Conservation (phyloP, 192 early-diverging fungal genomes). For the Coemansia sp. region DNA sequence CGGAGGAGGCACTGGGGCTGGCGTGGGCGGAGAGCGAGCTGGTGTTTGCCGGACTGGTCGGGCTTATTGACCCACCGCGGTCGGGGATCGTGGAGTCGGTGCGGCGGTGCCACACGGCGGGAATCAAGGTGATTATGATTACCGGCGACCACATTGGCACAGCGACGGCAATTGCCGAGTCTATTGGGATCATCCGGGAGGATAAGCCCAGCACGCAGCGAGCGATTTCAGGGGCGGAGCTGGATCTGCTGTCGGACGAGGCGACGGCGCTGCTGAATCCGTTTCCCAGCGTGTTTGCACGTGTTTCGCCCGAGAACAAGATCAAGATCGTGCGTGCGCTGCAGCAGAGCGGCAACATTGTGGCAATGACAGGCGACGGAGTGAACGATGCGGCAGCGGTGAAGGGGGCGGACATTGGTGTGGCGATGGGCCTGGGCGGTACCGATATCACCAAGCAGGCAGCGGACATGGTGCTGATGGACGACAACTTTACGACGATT, state of each 20-base stretch:
- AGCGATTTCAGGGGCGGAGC: constrained; percentile 83
- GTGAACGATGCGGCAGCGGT: constrained; percentile 96
- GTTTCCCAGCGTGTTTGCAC: constrained; percentile 96
- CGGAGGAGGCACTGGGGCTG: constrained; percentile 33
- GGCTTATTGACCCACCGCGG: constrained; percentile 91
- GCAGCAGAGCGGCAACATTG: constrained; percentile 72
- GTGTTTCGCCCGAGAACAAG: constrained; percentile 95
- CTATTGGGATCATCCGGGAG: constrained; percentile 82
- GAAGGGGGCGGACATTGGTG: constrained; percentile 92
- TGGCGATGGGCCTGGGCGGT: constrained; percentile 96
- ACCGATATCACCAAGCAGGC: constrained; percentile 99
- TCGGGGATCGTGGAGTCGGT: constrained; percentile 81
- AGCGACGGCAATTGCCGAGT: constrained; percentile 86
- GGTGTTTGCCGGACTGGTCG: constrained; percentile 86
- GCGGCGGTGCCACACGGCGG: constrained; percentile 81
- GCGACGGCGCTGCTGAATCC: constrained; percentile 74
- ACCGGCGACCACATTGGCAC: constrained; percentile 96
- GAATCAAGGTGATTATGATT: constrained; percentile 96
- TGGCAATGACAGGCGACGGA: constrained; percentile 95
- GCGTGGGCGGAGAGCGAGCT: constrained; percentile 68
- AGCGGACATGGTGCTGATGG: constrained; percentile 91
- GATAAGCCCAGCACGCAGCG: constrained; percentile 58
- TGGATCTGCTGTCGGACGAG: constrained; percentile 90
- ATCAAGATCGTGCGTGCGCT: constrained; percentile 91
- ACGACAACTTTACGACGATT: constrained; percentile 97